Conservation (phyloP, 805 yeast genomes). For the Saccharomycopsis olivae region DNA sequence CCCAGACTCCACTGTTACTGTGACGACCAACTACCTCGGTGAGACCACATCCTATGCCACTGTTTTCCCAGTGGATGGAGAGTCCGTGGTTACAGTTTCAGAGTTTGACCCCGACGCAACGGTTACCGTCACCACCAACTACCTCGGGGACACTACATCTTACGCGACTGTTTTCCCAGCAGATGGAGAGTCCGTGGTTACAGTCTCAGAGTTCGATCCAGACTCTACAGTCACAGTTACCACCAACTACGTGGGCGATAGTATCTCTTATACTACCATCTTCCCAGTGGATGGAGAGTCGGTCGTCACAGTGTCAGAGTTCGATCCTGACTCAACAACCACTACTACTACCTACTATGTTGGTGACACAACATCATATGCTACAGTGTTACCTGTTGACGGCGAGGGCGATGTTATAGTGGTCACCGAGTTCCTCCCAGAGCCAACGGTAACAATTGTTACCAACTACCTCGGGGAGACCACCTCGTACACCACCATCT, state of each 20-base stretch:
- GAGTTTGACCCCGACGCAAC: no score
- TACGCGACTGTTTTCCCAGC: conserved; percentile 1
- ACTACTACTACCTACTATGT: conserved; percentile 1
- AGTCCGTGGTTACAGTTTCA: no score
- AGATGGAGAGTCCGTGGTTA: conserved; percentile 1
- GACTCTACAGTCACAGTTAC: conserved; percentile 2
- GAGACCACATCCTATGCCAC: no score
- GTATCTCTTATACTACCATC: background rate
- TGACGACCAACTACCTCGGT: no score
- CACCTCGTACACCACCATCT: conserved; percentile 5
- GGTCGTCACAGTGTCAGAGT: conserved; percentile 2
- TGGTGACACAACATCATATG: background rate
- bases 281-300: background rate
- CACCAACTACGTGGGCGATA: background rate
- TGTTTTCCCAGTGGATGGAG: no score
- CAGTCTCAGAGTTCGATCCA: conserved; percentile 3
- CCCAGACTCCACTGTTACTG: no score
- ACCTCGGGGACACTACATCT: no score
- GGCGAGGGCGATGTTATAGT: conserved; percentile 1
- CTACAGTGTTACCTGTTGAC: conserved; percentile 2
- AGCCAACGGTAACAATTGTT: conserved; percentile 5
- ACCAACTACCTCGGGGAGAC: conserved; percentile 4
- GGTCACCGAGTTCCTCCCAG: conserved; percentile 8
- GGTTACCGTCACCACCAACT: no score
- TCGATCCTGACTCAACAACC: background rate